Conservation (phyloP, 306 rosid genomes). For the Glycine latifolia region DNA sequence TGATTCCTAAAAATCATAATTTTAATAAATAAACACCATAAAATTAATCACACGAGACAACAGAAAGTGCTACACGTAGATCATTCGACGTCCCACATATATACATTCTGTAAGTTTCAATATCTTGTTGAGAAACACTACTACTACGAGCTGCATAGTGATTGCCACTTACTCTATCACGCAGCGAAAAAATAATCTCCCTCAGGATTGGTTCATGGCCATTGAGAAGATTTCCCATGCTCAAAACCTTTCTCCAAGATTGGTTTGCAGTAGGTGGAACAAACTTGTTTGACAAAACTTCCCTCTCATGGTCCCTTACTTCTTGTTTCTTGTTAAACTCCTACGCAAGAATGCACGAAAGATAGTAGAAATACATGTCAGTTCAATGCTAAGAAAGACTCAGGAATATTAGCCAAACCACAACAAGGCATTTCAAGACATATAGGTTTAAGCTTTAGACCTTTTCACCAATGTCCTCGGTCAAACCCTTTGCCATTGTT, state of each 20-base stretch:
- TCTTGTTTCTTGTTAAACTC: conserved; percentile 71
- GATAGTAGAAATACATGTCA: conserved; percentile 41
- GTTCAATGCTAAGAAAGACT: conserved; percentile 30
- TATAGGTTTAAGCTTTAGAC: conserved; percentile 49
- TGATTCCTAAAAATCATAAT: conserved; percentile 13
- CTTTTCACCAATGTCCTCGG: conserved; percentile 55
- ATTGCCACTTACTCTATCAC: conserved; percentile 71
- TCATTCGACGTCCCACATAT: conserved; percentile 89
- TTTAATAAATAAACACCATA: not conserved
- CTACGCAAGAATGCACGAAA: conserved; percentile 49
- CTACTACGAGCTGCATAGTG: conserved; percentile 73
- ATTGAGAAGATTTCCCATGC: conserved; percentile 99
- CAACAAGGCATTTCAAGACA: conserved; percentile 7
- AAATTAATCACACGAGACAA: conserved; percentile 84
- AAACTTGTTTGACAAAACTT: conserved; percentile 76
- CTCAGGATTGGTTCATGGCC: conserved; percentile 93
- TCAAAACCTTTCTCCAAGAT: conserved; percentile 92
- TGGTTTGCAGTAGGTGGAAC: conserved; percentile 87
- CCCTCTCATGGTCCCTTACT: conserved; percentile 71
- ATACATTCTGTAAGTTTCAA: conserved; percentile 90
- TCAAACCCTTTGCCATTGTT: conserved; percentile 65
- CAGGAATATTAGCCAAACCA: conserved; percentile 15
- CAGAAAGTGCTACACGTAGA: conserved; percentile 88
- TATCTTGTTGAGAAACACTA: conserved; percentile 62
- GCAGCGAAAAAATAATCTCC: conserved; percentile 79